Evolutionary conservation across 106 monocot species (phyloP), one percentile per base, ranked within the genome.

Genomic region (Amphibolis antarctica): DNA sequence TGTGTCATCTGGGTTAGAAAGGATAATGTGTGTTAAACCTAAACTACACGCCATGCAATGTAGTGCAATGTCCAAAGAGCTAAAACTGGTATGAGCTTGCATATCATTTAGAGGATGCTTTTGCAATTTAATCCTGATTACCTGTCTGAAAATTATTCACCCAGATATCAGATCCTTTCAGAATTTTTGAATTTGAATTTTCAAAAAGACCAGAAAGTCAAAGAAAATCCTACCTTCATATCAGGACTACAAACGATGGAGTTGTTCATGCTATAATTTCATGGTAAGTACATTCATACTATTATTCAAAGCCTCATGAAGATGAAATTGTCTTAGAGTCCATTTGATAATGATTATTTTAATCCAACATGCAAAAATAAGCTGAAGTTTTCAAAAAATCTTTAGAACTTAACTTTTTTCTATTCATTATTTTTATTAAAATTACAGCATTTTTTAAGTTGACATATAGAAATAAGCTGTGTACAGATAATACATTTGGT

Each of bases 131-230:
- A 20, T 30, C 10, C 27, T 51, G 30, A 19, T 65, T 48, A 24
- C 23, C 30, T 63, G 14, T 44, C 55, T 76, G 63, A 77, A 71
- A 13, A 46, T 45, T 62, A 60, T 66, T 36, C 44, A 60, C 79
- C 51, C 77, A 96, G 96, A 43, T 98, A 74, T 98, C 90, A 75
- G 90, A 98, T 71, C 96, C 90, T 1, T 98, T 98, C 84, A 85
- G 84, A 79, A 60, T 90, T 72, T 98, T 98, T 87, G 96, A 87
- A 58, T 90, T 98, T 57, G 90, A 98, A 47, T 87, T 98, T 80
- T 87, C 73, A 73, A 82, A 70, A 72, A 73, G 82, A 59, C 96
- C 90, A 65, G 87, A 86, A 26, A 82, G 84, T 62, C 79, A 82
- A 44, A 70, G 85, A 67, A 81, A 86, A 70, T 65, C 43, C 63